Conservation (phyloP, 352 stramenopile species). For the Pythium periplocum region DNA sequence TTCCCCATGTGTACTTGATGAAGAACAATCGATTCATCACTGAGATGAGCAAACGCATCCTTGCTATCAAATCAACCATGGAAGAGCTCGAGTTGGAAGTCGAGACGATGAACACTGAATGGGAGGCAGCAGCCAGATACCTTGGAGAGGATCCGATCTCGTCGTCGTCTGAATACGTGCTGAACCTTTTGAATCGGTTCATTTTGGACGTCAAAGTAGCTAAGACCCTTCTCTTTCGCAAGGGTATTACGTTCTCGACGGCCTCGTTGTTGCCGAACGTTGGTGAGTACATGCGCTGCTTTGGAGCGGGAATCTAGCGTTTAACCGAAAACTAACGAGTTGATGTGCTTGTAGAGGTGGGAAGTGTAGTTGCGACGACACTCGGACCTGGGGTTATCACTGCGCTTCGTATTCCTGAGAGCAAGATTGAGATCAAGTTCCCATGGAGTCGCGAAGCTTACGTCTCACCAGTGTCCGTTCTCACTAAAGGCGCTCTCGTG, state of each 20-base stretch:
- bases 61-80: slow-evolving; percentile 44
- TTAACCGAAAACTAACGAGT: too few species aligned
- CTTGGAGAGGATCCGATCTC: slow-evolving; percentile 49
- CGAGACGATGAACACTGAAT: slow-evolving; percentile 48
- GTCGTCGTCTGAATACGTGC: slow-evolving; percentile 68
- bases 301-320: too few species aligned
- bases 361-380: slow-evolving; percentile 55
- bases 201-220: slow-evolving; percentile 73
- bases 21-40: slow-evolving; percentile 48
- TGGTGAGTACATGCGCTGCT: too few species aligned
- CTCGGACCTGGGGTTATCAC: slow-evolving; percentile 62
- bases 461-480: slow-evolving; percentile 39
- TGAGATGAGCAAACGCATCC: slow-evolving; percentile 37
- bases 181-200: slow-evolving; percentile 66
- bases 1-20: slow-evolving; percentile 41
- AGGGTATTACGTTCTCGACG: slow-evolving; percentile 43
- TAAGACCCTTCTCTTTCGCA: slow-evolving; percentile 51
- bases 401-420: slow-evolving; percentile 44
- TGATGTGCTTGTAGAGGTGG: slow-evolving; percentile 23
- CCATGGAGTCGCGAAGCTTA: slow-evolving; percentile 63
- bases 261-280: slow-evolving; percentile 14
- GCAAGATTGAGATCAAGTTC: slow-evolving; percentile 60
- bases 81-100: slow-evolving; percentile 66
- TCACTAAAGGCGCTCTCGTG: slow-evolving; percentile 43
- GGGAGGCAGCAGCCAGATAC: slow-evolving; percentile 63